phyloP scores from a whole-genome alignment of 2,329 filamentous ascomycete genomes.

The Aureobasidium namibiae region DNA sequence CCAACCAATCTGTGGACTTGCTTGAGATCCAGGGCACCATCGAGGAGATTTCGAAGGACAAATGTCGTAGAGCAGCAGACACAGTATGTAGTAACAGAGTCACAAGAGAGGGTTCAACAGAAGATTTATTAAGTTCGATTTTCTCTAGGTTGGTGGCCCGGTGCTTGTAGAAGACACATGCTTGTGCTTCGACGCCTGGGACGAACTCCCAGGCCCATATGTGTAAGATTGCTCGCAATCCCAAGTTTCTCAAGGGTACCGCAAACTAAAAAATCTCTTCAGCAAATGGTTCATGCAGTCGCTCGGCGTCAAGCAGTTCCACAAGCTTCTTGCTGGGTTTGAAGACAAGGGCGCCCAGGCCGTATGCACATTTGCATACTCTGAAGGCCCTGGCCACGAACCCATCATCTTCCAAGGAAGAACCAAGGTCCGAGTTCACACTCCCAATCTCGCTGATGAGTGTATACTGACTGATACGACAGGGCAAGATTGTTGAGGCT shows the following conservation, averaged over 20 bases:
- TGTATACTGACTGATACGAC: constrained; percentile 14
- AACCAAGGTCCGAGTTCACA: constrained; percentile 54
- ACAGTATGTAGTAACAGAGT: constrained; percentile 47
- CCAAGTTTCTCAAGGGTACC: not conserved
- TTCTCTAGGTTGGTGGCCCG: constrained; percentile 63
- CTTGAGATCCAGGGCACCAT: constrained; percentile 87
- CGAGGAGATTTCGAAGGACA: constrained; percentile 83
- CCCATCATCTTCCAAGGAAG: constrained; percentile 86
- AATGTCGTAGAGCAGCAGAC: constrained; percentile 74
- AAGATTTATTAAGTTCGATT: not conserved
- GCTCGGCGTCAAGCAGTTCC: constrained; percentile 75
- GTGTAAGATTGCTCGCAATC: constrained; percentile 56
- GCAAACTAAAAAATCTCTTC: constrained; percentile 6
- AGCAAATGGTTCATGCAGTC: constrained; percentile 92
- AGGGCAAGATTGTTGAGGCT: constrained; percentile 76
- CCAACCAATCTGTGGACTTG: constrained; percentile 68
- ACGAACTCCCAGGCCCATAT: constrained; percentile 89
- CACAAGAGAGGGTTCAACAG: not conserved
- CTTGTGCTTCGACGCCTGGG: constrained; percentile 82
- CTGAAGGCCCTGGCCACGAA: constrained; percentile 71
- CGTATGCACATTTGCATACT: constrained; percentile 94
- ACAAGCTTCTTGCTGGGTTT: constrained; percentile 83
- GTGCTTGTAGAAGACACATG: constrained; percentile 95
- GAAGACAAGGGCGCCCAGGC: constrained; percentile 86
- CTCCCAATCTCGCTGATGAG: too few relatives aligned